Percentiles rank a stretch among this genome's conserved stretches.
These are phyloP conservation scores for Chalciporus piperatus DNA, from an alignment of 768 basidiomycete genomes.

Conservation along the genomic window DNA sequence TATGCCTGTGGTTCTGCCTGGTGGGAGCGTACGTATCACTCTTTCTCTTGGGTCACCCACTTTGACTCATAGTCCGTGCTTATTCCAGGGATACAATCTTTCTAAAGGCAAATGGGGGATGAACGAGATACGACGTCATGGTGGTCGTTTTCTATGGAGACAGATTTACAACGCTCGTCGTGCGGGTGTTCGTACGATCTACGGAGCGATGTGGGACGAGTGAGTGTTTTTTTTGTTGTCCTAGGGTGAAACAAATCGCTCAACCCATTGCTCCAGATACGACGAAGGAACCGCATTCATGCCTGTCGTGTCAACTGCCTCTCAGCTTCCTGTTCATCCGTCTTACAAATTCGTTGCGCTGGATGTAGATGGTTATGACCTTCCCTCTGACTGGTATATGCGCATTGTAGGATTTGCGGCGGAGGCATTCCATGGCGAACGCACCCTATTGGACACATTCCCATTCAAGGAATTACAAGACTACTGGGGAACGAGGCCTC, in stretches of 20 bases:
- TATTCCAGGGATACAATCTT: slow-evolving; percentile 61
- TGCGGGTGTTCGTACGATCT: slow-evolving; percentile 62
- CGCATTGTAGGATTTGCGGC: slow-evolving; percentile 71
- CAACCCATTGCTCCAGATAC: slow-evolving; percentile 44
- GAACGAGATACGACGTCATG: slow-evolving; percentile 69
- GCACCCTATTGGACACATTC: slow-evolving; percentile 59
- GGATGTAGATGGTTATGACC: slow-evolving; percentile 73
- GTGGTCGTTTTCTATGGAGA: slow-evolving; percentile 77
- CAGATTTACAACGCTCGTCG: slow-evolving; percentile 69
- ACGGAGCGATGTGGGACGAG: slow-evolving; percentile 92
- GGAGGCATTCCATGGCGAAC: slow-evolving; percentile 63
- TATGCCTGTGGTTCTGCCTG: slow-evolving; percentile 80
- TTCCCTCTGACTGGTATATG: slow-evolving; percentile 87
- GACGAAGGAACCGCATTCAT: slow-evolving; percentile 85
- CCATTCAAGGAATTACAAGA: slow-evolving; percentile 71
- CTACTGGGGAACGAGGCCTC: slow-evolving; percentile 67
- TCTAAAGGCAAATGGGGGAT: slow-evolving; percentile 68
- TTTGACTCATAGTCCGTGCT: slow-evolving; percentile 6
- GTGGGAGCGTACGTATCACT: slow-evolving; percentile 63
- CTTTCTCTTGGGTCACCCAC: background rate
- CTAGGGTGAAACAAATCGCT: background rate
- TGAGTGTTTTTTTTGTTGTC: slow-evolving; percentile 20
- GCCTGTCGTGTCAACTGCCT: slow-evolving; percentile 61
- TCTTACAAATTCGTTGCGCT: slow-evolving; percentile 63
- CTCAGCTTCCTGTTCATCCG: slow-evolving; percentile 58